Conservation (phyloP, 495 filamentous ascomycete species). For the Daldinia vernicosa region DNA sequence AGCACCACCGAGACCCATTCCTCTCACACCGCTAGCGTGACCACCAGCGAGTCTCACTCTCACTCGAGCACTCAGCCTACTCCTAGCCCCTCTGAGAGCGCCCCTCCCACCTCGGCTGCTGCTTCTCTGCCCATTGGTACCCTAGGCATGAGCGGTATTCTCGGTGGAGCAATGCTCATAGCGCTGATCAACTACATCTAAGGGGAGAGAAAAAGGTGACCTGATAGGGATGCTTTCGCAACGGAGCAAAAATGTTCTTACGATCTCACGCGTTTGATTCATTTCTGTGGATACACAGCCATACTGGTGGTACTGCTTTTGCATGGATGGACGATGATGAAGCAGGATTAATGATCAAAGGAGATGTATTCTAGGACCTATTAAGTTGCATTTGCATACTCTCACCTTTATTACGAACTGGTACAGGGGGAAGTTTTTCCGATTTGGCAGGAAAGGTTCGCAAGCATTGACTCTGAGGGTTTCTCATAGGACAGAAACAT, state of each 20-base stretch:
- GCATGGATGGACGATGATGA: slow-evolving; percentile 32
- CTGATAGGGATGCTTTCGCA: not conserved
- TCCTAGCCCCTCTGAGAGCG: slow-evolving; percentile 19
- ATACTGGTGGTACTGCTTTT: slow-evolving; percentile 34
- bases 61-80: slow-evolving; percentile 27
- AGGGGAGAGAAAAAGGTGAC: slow-evolving; percentile 11
- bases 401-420: not conserved
- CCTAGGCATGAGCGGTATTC: slow-evolving; percentile 44
- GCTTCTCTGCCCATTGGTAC: slow-evolving; percentile 38
- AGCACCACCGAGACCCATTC: slow-evolving; percentile 24
- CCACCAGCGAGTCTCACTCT: slow-evolving; percentile 25
- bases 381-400: slow-evolving; percentile 42
- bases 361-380: slow-evolving; percentile 30
- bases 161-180: slow-evolving; percentile 45
- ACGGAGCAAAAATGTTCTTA: slow-evolving; percentile 13
- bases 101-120: slow-evolving; percentile 31
- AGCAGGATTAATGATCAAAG: slow-evolving; percentile 27
- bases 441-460: slow-evolving; percentile 15
- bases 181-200: slow-evolving; percentile 39
- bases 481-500: slow-evolving; percentile 43
- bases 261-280: slow-evolving; percentile 25
- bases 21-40: slow-evolving; percentile 18
- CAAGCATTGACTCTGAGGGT: slow-evolving; percentile 32
- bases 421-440: slow-evolving; percentile 1
- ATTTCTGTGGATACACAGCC: slow-evolving; percentile 37